phyloP scores from a whole-genome alignment of 2,329 filamentous ascomycete species.

The Fusarium nanum region DNA sequence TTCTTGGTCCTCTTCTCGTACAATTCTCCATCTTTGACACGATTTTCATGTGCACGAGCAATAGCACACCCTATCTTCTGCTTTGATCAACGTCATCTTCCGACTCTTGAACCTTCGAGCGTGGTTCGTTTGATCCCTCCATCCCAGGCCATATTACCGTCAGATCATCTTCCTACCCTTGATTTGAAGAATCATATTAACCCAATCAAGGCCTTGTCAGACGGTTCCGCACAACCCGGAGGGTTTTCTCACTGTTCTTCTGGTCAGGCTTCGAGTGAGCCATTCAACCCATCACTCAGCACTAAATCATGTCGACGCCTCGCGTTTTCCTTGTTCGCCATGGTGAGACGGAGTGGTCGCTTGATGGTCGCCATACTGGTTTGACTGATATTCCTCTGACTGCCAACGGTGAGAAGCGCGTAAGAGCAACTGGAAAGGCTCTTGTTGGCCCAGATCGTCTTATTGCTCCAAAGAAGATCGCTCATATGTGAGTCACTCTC shows the following conservation, averaged over 20 bases:
- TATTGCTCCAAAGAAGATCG: conserved; percentile 84
- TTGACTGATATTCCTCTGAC: conserved; percentile 89
- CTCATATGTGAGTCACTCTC: conserved; percentile 75
- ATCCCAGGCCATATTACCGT: conserved; percentile 11
- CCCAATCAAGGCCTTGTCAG: background rate
- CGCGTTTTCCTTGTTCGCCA: conserved; percentile 87
- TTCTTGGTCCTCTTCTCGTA: background rate
- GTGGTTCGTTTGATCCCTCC: conserved; percentile 20
- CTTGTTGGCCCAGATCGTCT: conserved; percentile 86
- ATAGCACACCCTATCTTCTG: background rate
- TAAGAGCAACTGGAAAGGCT: conserved; percentile 81
- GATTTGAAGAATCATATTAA: background rate
- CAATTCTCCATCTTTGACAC: background rate
- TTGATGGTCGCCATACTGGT: conserved; percentile 86
- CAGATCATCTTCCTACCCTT: conserved; percentile 25
- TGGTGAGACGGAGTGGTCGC: conserved; percentile 95
- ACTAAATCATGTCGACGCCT: conserved; percentile 61
- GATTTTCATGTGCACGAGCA: background rate
- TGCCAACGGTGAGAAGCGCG: conserved; percentile 79
- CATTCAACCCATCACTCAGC: background rate
- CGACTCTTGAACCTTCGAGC: background rate
- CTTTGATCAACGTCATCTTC: background rate
- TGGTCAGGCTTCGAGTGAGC: background rate
- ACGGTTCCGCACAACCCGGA: background rate
- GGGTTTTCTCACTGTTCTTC: background rate